Evolutionary conservation across 495 filamentous ascomycete genomes (phyloP), one percentile per base, ranked within the genome.

Genomic region (Aspergillus biplanus): DNA sequence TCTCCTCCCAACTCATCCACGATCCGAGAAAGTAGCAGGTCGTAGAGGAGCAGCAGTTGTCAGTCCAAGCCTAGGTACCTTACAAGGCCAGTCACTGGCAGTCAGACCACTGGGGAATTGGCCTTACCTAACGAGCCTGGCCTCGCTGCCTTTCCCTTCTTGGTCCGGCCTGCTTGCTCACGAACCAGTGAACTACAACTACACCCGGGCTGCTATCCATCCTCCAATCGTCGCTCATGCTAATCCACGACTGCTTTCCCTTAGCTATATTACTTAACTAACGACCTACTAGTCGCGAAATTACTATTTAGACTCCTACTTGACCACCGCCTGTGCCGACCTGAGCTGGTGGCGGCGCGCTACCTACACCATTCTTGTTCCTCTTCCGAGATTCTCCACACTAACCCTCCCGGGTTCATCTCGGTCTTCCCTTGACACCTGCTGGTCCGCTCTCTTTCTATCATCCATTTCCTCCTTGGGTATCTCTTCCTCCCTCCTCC

Each of bases 391-490:
- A 65, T 61, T 65, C 64, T 63, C 67, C 70, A 73, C 71, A 70
- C 67, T 70, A 66, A 59, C 63, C 65, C 61, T 67, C 62, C 64
- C 64, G 59, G 66, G 65, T 54, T 64, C 69, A 65, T 69, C 69
- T 71, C 66, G 62, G 65, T 59, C 68, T 69, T 67, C 62, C 70
- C 54, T 69, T 67, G 64, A 64, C 65, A 66, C 62, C 69, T 71
- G 64, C 66, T 65, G 52, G 46, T 56, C 64, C 69, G 52, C 57
- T 71, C 68, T 63, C 64, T 69, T 61, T 71, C 66, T 56, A 64
- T 60, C 59, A 58, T 69, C 73, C 62, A 67, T 62, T 61, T 63
- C 57, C 65, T 68, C 63, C 68, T 71, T 55, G 62, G 58, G 47
- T 52, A 46, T 61, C 39, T 58, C 58, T 63, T 32, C 64, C 54